Evolutionary conservation across 805 yeast genomes (phyloP), one percentile per base, ranked within the genome.

Genomic region (Metschnikowia anglica): DNA sequence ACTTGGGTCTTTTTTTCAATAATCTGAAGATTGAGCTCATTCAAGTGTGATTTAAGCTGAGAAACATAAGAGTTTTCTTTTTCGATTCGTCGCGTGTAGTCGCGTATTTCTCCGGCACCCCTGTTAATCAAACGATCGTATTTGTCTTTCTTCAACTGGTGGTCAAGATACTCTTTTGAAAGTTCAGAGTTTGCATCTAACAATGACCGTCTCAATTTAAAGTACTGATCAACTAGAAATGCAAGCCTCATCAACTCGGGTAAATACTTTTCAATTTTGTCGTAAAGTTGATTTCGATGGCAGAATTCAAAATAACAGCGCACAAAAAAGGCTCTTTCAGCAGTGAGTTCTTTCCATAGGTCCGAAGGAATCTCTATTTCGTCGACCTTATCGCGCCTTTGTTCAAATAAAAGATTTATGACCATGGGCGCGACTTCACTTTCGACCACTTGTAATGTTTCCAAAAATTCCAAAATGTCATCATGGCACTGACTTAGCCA

Each of bases 181-280:
- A 61, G 43, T 1, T 47, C 54, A 4, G 52, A 49, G 32, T 68
- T 60, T 17, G 51, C 47, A 11, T 46, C 49, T 13, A 65, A 47
- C 28, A 58, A 48, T 3, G 54, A 36, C 2, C 47, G 48, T 47
- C 89, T 67, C 40, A 72, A 66, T 29, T 71, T 68, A 32, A 88
- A 65, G 55, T 85, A 85, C 23, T 66, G 70, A 31, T 74, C 72
- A 18, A 89, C 61, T 9, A 76, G 64, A 16, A 73, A 74, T 0
- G 95, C 85, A 43, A 89, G 71, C 39, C 73, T 80, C 1, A 88
- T 74, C 3, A 93, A 78, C 48, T 87, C 97, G 0, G 96, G 96
- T 60, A 83, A 83, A 50, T 76, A 79, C 12, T 70, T 69, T 35
- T 88, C 96, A 20, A 87, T 68, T 8, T 76, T 62, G 16, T 80